phyloP scores from a whole-genome alignment of 805 yeast species.

The Kodamaea kaohsiungensis region DNA sequence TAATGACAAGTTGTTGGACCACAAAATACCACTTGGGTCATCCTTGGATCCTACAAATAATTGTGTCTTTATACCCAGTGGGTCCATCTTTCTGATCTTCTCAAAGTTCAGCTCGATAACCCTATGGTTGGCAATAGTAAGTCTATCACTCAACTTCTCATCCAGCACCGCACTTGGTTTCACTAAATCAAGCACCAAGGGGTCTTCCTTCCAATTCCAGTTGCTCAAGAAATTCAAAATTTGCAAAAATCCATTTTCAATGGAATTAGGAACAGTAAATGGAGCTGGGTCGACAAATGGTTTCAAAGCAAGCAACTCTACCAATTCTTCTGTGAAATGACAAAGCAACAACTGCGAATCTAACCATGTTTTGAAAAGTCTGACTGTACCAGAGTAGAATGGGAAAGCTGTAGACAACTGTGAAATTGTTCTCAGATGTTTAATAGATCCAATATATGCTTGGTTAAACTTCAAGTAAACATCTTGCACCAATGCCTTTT shows the following conservation, averaged over 20 bases:
- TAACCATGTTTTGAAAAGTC: slow-evolving; percentile 88
- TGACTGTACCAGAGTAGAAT: slow-evolving; percentile 73
- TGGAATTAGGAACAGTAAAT: slow-evolving; percentile 76
- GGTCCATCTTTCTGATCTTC: slow-evolving; percentile 74
- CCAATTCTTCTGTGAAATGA: slow-evolving; percentile 74
- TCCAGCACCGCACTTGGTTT: slow-evolving; percentile 35
- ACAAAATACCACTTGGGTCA: slow-evolving; percentile 83
- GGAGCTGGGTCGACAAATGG: slow-evolving; percentile 89
- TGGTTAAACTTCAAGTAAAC: slow-evolving; percentile 65
- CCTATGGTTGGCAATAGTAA: slow-evolving; percentile 63
- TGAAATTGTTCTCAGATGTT: slow-evolving; percentile 80
- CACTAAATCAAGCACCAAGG: slow-evolving; percentile 76
- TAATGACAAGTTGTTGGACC: slow-evolving; percentile 64
- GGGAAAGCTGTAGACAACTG: slow-evolving; percentile 71
- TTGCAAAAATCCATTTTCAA: slow-evolving; percentile 78
- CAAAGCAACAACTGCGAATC: slow-evolving; percentile 73
- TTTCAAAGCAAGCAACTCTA: slow-evolving; percentile 79
- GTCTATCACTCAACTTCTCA: slow-evolving; percentile 56
- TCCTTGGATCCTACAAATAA: slow-evolving; percentile 79
- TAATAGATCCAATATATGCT: slow-evolving; percentile 63
- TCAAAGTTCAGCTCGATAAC: slow-evolving; percentile 62
- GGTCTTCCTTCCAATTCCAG: slow-evolving; percentile 96
- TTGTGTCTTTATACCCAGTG: slow-evolving; percentile 76
- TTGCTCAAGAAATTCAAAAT: slow-evolving; percentile 65
- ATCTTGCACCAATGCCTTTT: slow-evolving; percentile 58